A percentile compares a stretch with the other conserved stretches of the same genome.
Conservation (phyloP, 352 stramenopile genomes). For the Halophytophthora batemanensis region DNA sequence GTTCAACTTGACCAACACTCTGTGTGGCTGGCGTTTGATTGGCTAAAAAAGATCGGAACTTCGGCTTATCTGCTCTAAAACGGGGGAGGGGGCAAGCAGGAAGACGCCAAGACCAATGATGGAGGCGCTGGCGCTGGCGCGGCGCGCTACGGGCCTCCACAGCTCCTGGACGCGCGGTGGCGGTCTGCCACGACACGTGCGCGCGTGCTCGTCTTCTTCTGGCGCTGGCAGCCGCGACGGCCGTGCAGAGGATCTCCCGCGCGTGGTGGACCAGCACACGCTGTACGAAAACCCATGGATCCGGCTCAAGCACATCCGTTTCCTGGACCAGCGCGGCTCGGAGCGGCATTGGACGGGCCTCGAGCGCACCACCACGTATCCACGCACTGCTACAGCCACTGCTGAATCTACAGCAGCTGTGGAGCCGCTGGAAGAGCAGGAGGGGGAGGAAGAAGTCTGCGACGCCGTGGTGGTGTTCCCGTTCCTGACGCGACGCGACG, state of each 20-base stretch:
- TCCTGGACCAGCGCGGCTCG: conserved; percentile 44
- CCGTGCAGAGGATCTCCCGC: conserved; percentile 26
- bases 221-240: conserved; percentile 3
- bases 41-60: too few species aligned
- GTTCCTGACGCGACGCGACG: conserved; percentile 41
- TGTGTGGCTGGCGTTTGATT: too few species aligned
- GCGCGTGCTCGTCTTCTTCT: conserved; percentile 6
- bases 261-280: conserved; percentile 46
- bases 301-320: conserved; percentile 63
- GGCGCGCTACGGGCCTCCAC: not conserved
- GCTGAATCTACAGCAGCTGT: not conserved
- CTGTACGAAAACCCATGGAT: conserved; percentile 70
- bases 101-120: too few species aligned
- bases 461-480: conserved; percentile 78
- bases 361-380: conserved; percentile 66
- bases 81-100: too few species aligned
- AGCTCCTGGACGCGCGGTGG: not conserved
- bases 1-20: too few species aligned
- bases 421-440: not conserved
- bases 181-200: not conserved
- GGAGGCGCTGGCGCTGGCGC: too few species aligned
- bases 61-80: too few species aligned
- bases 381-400: conserved; percentile 8
- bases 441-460: conserved; percentile 27
- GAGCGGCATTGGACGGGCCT: conserved; percentile 63